Evolutionary conservation across 2,329 filamentous ascomycete genomes (phyloP).

Genomic region (Monilinia vaccinii-corymbosi): DNA sequence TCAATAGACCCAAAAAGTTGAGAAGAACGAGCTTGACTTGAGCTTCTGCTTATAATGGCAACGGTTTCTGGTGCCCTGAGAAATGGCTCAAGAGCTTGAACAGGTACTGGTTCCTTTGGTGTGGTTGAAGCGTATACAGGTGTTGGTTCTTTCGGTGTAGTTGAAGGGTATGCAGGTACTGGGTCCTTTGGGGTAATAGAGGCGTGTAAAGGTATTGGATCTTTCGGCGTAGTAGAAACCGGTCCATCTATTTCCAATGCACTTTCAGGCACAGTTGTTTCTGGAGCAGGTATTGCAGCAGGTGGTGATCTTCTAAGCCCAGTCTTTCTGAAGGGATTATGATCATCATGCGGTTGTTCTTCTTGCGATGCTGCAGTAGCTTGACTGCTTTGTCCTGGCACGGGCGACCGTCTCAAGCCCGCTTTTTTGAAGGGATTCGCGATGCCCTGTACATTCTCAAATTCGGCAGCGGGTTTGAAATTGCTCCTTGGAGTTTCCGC

Average conservation of each 20-base stretch:
- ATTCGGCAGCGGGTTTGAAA: conserved; percentile 4
- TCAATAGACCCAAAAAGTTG: conserved; percentile 7
- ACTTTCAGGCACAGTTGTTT: not conserved
- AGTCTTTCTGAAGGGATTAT: conserved; percentile 12
- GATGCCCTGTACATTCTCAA: conserved; percentile 7
- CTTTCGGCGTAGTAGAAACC: conserved; percentile 13
- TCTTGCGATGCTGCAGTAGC: not conserved
- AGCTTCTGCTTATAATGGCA: not conserved
- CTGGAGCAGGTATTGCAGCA: not conserved
- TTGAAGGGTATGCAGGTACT: conserved; percentile 4
- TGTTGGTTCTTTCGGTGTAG: not conserved
- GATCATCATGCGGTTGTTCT: conserved; percentile 8
- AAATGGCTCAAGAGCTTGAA: conserved; percentile 2
- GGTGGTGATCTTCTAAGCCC: conserved; percentile 16
- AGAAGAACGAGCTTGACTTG: not conserved
- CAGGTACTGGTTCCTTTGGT: conserved; percentile 14
- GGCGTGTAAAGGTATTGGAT: conserved; percentile 8
- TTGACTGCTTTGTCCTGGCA: conserved; percentile 7
- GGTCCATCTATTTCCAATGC: not conserved
- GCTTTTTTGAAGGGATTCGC: conserved; percentile 26
- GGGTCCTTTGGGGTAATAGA: conserved; percentile 13
- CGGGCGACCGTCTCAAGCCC: conserved; percentile 23
- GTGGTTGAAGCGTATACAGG: conserved; percentile 7
- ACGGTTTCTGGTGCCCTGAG: not conserved
- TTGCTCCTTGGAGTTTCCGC: conserved; percentile 9